Base-by-base conservation (phyloP, 495 filamentous ascomycete genomes). In the Thermothielavioides terrestris region DNA sequence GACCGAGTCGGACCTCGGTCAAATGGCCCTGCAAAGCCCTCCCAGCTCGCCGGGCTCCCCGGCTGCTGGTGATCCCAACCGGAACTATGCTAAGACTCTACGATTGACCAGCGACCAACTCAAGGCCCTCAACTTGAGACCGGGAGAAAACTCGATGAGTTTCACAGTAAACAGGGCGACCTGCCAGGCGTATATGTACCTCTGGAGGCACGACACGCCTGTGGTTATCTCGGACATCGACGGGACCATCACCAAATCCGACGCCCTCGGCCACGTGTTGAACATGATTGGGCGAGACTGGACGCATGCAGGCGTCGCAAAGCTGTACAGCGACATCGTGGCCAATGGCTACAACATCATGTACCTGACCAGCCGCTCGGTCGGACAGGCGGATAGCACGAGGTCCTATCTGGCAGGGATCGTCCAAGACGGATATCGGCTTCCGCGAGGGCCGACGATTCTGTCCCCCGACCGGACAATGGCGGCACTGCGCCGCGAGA, bases 221-320 rank as follows among this genome's bases (percentile, higher is more conserved):
- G 89, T 96, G 42, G 91, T 99, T 21, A 95, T 99, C 54, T 96
- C 90, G 11, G 92, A 99, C 68, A 95, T 99, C 57, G 92, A 99
- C 70, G 92, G 92, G 20, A 99, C 92, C 18, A 99, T 99, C 56
- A 99, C 92, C 39, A 99, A 97, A 72, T 95, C 91, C 6, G 92
- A 99, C 71, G 92, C 90, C 5, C 73, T 97, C 15, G 92, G 92
- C n/a, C 92, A 99, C 55, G 89, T 99, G 41, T 68, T 99, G 36
- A 97, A 92, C 68, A 94, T 92, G 85, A 89, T 99, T 50, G 92
- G 92, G 25, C 84, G 92, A 48, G 92, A 99, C 64, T 99, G 92
- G 92, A 99, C 92, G 6, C 92, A 99, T 65, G 75, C 85, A 14
- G 92, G 92, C 15, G 92, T 99, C 18, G 94, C 92, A 21, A 99